These are phyloP conservation scores for Pholiota adiposa DNA, from an alignment of 1,284 basidiomycete species.

Conservation along the genomic window DNA sequence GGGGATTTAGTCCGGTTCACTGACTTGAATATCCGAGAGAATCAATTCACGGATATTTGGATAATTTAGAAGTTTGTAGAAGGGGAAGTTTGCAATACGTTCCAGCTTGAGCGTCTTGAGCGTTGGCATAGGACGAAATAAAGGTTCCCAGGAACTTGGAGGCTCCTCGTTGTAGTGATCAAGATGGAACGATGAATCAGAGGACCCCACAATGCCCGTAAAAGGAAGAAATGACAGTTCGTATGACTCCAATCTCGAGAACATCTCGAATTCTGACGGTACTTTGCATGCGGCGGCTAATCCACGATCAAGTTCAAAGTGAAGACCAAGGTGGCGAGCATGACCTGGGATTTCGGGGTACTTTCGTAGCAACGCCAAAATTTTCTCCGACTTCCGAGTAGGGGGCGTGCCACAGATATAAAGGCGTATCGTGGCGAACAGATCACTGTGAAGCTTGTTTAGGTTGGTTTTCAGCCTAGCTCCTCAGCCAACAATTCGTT, in stretches of 20 bases:
- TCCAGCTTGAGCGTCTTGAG: not conserved
- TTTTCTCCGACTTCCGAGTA: not conserved
- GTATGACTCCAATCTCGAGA: not conserved
- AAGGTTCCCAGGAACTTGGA: not conserved
- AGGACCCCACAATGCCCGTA: not conserved
- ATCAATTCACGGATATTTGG: not conserved
- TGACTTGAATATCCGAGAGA: not conserved
- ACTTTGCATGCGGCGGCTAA: not conserved
- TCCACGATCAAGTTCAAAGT: not conserved
- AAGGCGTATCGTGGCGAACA: no score
- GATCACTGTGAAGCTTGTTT: no score
- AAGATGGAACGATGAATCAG: not conserved
- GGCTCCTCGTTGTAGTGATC: not conserved
- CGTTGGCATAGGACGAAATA: not conserved
- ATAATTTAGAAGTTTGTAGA: not conserved
- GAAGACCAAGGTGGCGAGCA: not conserved
- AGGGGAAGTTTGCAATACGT: not conserved
- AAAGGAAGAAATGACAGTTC: not conserved
- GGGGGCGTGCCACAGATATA: no score
- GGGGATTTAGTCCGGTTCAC: not conserved
- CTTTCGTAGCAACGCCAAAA: not conserved
- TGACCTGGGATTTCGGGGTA: not conserved
- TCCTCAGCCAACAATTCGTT: no score
- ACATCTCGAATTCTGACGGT: not conserved
- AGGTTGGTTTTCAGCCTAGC: no score